A percentile compares a stretch with the other conserved stretches of the same genome.
These are phyloP conservation scores for Catunica adiposa DNA, from an alignment of 2,329 filamentous ascomycete genomes.

Conservation along the genomic window DNA sequence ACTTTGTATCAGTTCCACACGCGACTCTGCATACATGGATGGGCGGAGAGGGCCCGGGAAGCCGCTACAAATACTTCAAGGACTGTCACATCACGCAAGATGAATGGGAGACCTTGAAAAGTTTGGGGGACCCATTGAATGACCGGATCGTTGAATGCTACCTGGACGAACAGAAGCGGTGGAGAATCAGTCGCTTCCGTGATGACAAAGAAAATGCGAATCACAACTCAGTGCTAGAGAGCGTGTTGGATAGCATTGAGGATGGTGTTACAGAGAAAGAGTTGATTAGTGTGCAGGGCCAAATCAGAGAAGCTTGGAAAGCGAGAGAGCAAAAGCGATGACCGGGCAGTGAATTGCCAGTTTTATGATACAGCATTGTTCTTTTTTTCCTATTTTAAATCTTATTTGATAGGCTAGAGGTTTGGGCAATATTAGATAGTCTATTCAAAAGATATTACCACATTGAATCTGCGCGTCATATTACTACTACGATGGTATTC, in stretches of 20 bases:
- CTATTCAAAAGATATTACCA: too few species aligned
- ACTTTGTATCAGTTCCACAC: constrained; percentile 67
- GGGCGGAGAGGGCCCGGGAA: constrained; percentile 24
- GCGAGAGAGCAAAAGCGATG: constrained; percentile 25
- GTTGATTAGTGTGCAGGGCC: constrained; percentile 48
- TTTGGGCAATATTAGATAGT: too few species aligned
- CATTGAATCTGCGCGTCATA: too few species aligned
- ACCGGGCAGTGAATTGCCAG: not conserved
- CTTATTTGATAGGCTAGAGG: not conserved
- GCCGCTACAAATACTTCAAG: constrained; percentile 47
- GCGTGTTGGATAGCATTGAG: constrained; percentile 76
- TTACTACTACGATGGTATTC: too few species aligned
- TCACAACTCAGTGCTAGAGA: constrained; percentile 67
- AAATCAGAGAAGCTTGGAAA: constrained; percentile 74
- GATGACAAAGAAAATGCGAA: constrained; percentile 90
- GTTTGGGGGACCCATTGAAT: constrained; percentile 57
- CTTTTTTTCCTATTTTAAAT: not conserved
- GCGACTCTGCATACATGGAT: constrained; percentile 56
- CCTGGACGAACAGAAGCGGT: constrained; percentile 55
- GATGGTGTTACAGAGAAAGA: constrained; percentile 75
- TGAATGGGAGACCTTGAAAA: constrained; percentile 76
- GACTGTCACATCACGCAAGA: constrained; percentile 51
- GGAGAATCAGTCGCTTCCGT: constrained; percentile 77
- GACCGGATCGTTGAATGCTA: constrained; percentile 82
- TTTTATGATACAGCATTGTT: not conserved